Conservation (phyloP, 2,329 filamentous ascomycete species). For the Magnaporthiopsis rhizophila region DNA sequence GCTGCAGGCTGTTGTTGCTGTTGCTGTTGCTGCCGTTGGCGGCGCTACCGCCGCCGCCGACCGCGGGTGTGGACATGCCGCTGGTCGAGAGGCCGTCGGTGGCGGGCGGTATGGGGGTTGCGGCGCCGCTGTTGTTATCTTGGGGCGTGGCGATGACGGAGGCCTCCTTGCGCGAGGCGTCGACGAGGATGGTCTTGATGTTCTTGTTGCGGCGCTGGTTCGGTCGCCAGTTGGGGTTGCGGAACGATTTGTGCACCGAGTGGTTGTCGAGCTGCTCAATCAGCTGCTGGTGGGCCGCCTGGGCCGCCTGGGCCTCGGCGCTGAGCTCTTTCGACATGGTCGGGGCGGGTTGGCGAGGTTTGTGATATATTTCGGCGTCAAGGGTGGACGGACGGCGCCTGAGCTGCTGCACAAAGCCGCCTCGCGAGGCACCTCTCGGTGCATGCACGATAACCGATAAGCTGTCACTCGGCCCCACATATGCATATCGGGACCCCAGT, state of each 20-base stretch:
- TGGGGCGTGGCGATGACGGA: conserved; percentile 73
- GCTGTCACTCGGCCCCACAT: not conserved
- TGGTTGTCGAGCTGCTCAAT: conserved; percentile 91
- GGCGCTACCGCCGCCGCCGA: conserved; percentile 29
- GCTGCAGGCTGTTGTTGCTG: conserved; percentile 25
- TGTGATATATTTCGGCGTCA: not conserved
- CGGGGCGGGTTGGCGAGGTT: not conserved
- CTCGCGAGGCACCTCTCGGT: too few species aligned
- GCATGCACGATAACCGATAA: too few species aligned
- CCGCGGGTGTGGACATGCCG: conserved; percentile 49
- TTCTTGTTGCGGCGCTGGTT: conserved; percentile 98
- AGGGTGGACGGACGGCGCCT: not conserved
- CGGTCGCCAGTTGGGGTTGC: conserved; percentile 83
- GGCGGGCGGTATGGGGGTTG: conserved; percentile 48
- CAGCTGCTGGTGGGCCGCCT: conserved; percentile 77
- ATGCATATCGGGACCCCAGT: not conserved
- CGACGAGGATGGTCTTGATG: conserved; percentile 90
- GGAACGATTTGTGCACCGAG: conserved; percentile 78
- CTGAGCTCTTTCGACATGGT: conserved; percentile 15
- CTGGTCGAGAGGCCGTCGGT: conserved; percentile 47
- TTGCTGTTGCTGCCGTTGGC: conserved; percentile 22
- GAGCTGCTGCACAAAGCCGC: too few species aligned
- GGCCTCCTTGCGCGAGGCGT: conserved; percentile 82
- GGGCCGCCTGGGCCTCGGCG: conserved; percentile 64
- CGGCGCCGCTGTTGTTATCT: conserved; percentile 67